Evolutionary conservation across 2,329 filamentous ascomycete species (phyloP).

Genomic region (Apiospora phragmitis): DNA sequence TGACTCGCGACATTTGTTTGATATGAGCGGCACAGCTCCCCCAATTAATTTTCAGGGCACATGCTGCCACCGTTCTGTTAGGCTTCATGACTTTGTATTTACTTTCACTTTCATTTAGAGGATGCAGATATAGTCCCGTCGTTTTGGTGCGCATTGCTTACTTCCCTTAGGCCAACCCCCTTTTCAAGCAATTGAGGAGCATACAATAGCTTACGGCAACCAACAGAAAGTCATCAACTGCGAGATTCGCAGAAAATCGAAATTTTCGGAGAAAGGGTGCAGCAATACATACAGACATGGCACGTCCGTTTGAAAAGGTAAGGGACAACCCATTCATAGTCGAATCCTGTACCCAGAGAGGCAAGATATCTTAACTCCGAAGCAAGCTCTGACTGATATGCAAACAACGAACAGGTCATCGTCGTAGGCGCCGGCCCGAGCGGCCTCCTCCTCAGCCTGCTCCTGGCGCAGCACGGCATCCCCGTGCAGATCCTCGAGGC

Average conservation of each 20-base stretch:
- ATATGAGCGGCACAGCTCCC: neutral
- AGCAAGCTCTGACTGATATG: neutral
- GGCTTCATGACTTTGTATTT: neutral
- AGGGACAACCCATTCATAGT: neutral
- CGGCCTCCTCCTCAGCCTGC: slow-evolving; percentile 49
- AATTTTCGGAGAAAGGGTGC: too few relatives aligned
- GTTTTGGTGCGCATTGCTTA: neutral
- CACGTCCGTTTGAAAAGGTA: slow-evolving; percentile 31
- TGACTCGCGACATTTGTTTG: neutral
- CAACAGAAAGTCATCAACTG: neutral
- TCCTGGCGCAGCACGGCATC: slow-evolving; percentile 54
- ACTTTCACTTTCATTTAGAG: neutral
- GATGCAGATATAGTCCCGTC: neutral
- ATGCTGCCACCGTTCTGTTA: neutral
- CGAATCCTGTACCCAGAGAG: neutral
- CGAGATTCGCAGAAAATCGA: neutral
- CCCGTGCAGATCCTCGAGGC: slow-evolving; percentile 57
- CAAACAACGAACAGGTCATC: slow-evolving; percentile 34
- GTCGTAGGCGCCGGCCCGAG: slow-evolving; percentile 52
- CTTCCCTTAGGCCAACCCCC: neutral
- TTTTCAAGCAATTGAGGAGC: neutral
- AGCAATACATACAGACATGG: slow-evolving; percentile 18
- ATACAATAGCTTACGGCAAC: neutral
- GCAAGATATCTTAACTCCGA: neutral
- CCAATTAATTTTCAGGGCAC: neutral